Evolutionary conservation across 2,329 filamentous ascomycete species (phyloP).

Genomic region (Monilinia fructicola): DNA sequence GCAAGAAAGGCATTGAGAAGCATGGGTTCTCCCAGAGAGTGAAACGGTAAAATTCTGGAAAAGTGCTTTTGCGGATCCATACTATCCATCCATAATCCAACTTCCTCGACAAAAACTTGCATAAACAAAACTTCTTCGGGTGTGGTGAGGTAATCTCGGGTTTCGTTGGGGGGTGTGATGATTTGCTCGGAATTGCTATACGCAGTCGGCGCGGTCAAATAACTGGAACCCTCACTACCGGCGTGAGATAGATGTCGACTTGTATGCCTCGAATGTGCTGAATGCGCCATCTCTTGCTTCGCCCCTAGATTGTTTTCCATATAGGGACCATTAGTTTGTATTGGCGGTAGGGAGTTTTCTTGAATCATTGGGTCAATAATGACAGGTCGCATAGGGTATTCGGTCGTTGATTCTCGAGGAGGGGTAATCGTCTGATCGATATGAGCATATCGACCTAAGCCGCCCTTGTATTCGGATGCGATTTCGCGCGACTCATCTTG

Average conservation of each 20-base stretch:
- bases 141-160: conserved; percentile 65
- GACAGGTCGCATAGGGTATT: conserved; percentile 34
- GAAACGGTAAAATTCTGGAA: conserved; percentile 77
- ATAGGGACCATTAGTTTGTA: conserved; percentile 35
- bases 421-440: conserved; percentile 45
- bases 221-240: conserved; percentile 37
- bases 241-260: conserved; percentile 40
- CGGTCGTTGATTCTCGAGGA: conserved; percentile 33
- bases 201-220: conserved; percentile 43
- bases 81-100: conserved; percentile 92
- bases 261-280: conserved; percentile 31
- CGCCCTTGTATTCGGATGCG: conserved; percentile 85
- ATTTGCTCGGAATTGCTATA: conserved; percentile 39
- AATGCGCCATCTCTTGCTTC: conserved; percentile 36
- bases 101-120: conserved; percentile 88
- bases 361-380: conserved; percentile 26
- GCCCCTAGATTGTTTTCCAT: conserved; percentile 31
- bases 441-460: conserved; percentile 68
- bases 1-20: conserved; percentile 85
- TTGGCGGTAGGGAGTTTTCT: conserved; percentile 38
- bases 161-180: conserved; percentile 45
- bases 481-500: conserved; percentile 87
- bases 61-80: conserved; percentile 87
- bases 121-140: conserved; percentile 83
- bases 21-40: conserved; percentile 81